A percentile compares a stretch with the other conserved stretches of the same genome.
These are phyloP conservation scores for Pelargonium fulgidum DNA, from an alignment of 441 rosid genomes.

Conservation along the genomic window DNA sequence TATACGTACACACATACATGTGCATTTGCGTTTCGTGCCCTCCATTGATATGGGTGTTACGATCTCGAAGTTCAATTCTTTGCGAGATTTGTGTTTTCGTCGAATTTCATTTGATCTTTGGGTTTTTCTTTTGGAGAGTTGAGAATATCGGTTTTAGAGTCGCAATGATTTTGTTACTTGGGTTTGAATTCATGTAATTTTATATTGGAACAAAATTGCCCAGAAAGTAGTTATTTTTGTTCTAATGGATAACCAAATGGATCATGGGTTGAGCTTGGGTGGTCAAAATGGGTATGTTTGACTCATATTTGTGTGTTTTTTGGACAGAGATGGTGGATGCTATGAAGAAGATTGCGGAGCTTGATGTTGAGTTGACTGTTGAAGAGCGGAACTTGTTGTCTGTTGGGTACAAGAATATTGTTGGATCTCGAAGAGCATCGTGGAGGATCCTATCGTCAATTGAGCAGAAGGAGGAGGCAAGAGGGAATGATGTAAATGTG, in stretches of 20 bases:
- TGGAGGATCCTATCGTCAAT: constrained; percentile 48
- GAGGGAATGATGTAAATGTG: constrained; percentile 33
- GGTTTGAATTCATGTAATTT: background rate
- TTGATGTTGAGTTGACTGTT: constrained; percentile 32
- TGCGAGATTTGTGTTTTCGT: too few species aligned
- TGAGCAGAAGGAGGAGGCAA: constrained; percentile 37
- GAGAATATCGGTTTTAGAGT: background rate
- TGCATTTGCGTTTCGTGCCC: background rate
- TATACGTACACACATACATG: background rate
- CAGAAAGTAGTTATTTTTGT: too few species aligned
- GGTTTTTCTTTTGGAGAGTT: background rate
- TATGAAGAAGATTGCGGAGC: constrained; percentile 38
- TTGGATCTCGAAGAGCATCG: constrained; percentile 39
- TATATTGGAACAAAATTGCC: too few species aligned
- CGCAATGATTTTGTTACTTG: background rate
- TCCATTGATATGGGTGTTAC: background rate
- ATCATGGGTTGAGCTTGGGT: background rate
- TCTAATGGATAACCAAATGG: too few species aligned
- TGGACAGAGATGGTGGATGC: constrained; percentile 37
- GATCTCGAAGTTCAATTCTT: too few species aligned
- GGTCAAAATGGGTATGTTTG: background rate
- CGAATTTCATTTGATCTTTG: background rate
- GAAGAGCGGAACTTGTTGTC: constrained; percentile 42
- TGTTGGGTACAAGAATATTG: constrained; percentile 38
- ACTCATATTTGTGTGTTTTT: background rate